phyloP scores from a whole-genome alignment of 305 asterid genomes.

The Fraxinus albicans region DNA sequence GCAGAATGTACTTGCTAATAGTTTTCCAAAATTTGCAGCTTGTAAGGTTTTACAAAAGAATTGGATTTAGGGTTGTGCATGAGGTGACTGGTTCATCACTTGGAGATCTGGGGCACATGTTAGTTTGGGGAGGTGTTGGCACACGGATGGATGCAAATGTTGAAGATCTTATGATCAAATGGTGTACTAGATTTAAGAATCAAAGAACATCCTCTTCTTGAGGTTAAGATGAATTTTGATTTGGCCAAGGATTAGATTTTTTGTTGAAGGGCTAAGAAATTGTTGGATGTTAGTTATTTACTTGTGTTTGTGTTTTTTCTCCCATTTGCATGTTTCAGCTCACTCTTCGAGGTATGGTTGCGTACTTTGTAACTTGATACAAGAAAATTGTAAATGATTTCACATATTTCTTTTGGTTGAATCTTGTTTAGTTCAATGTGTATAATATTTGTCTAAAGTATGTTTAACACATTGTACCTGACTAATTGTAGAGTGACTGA shows the following conservation, averaged over 20 bases:
- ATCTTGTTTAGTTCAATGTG: background rate
- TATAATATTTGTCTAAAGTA: background rate
- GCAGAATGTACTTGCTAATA: background rate
- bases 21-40: conserved; percentile 58
- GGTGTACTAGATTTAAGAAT: conserved; percentile 81
- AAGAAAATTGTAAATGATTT: background rate
- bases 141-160: conserved; percentile 86
- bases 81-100: conserved; percentile 79
- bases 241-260: background rate
- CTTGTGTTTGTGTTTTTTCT: background rate
- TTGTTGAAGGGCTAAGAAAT: background rate
- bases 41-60: conserved; percentile 77
- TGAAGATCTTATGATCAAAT: conserved; percentile 66
- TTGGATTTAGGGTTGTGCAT: conserved; percentile 69
- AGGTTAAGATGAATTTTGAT: background rate
- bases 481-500: background rate
- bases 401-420: background rate
- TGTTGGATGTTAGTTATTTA: background rate
- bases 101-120: conserved; percentile 69
- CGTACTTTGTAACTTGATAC: background rate
- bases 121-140: conserved; percentile 96
- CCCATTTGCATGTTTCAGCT: background rate
- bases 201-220: background rate
- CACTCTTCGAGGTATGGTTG: background rate
- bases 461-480: background rate